Conservation (phyloP, 2,329 filamentous ascomycete genomes). For the Fusarium sp. region DNA sequence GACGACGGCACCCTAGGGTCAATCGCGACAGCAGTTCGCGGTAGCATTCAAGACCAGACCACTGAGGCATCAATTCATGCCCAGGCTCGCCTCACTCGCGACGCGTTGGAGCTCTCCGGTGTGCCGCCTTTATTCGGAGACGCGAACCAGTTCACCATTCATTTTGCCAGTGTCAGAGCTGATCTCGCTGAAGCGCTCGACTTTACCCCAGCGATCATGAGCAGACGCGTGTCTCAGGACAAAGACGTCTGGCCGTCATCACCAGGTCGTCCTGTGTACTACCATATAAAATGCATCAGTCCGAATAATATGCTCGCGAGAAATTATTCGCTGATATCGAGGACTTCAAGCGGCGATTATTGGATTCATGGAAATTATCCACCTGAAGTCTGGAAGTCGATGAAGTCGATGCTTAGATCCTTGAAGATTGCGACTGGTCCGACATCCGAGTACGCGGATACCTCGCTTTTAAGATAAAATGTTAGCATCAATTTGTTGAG, state of each 20-base stretch:
- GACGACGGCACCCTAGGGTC: background rate
- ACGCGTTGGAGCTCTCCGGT: background rate
- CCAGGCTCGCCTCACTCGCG: slow-evolving; percentile 7
- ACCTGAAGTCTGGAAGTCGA: slow-evolving; percentile 12
- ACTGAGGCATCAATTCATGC: slow-evolving; percentile 2
- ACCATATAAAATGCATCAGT: slow-evolving; percentile 2
- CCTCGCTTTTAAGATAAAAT: background rate
- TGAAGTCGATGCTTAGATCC: background rate
- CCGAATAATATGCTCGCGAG: slow-evolving; percentile 14
- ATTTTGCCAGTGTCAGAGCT: background rate
- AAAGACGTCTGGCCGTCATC: background rate
- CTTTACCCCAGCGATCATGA: slow-evolving; percentile 11
- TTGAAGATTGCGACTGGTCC: background rate
- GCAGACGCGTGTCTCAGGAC: fast-evolving
- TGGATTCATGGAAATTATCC: slow-evolving; percentile 17
- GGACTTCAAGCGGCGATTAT: slow-evolving; percentile 3
- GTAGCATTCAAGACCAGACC: slow-evolving; percentile 2
- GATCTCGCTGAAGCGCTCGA: background rate
- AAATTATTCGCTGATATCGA: background rate
- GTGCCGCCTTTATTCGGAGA: slow-evolving; percentile 21
- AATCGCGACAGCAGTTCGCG: slow-evolving; percentile 5
- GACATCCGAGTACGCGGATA: background rate
- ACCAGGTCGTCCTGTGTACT: slow-evolving; percentile 12
- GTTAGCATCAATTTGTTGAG: background rate
- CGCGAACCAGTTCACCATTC: background rate